A percentile compares a stretch with the other conserved stretches of the same genome.
Conservation (phyloP, 2,329 filamentous ascomycete genomes). For the Pyricularia sp. region DNA sequence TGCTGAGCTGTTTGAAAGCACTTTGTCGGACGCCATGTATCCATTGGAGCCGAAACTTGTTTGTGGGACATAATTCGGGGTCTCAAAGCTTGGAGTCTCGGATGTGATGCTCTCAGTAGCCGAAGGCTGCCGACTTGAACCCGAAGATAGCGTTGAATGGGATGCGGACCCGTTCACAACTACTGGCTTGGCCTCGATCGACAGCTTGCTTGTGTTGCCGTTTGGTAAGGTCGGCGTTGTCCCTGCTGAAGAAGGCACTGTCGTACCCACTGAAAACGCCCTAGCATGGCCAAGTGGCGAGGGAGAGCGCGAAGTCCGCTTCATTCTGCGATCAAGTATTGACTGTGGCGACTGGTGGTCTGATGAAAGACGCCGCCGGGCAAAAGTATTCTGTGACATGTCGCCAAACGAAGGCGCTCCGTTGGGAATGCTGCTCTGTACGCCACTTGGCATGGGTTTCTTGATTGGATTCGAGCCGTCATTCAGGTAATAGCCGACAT, state of each 20-base stretch:
- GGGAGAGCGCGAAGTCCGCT: conserved; percentile 40
- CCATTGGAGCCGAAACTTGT: conserved; percentile 13
- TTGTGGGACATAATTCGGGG: conserved; percentile 24
- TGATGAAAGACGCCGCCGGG: conserved; percentile 34
- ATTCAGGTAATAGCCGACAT: conserved; percentile 24
- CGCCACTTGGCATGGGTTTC: conserved; percentile 8
- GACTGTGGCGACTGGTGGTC: conserved; percentile 42
- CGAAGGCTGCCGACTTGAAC: conserved; percentile 15
- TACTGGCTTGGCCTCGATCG: conserved; percentile 20
- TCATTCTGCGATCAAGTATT: conserved; percentile 39
- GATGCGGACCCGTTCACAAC: conserved; percentile 28
- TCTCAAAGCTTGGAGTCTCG: conserved; percentile 20
- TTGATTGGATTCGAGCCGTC: conserved; percentile 16
- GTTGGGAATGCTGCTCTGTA: conserved; percentile 18
- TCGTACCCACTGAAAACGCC: conserved; percentile 26
- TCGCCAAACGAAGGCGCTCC: conserved; percentile 35
- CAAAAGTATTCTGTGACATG: conserved; percentile 24
- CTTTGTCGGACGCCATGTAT: conserved; percentile 6
- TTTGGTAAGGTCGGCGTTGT: conserved; percentile 21
- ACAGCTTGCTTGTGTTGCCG: conserved; percentile 16
- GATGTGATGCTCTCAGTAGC: conserved; percentile 14
- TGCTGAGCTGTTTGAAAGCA: neutral
- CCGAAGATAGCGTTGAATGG: conserved; percentile 14
- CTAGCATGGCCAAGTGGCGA: conserved; percentile 40
- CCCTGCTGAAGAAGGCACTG: conserved; percentile 25